phyloP scores from a whole-genome alignment of 2,329 filamentous ascomycete genomes.

The Nemania abortiva region DNA sequence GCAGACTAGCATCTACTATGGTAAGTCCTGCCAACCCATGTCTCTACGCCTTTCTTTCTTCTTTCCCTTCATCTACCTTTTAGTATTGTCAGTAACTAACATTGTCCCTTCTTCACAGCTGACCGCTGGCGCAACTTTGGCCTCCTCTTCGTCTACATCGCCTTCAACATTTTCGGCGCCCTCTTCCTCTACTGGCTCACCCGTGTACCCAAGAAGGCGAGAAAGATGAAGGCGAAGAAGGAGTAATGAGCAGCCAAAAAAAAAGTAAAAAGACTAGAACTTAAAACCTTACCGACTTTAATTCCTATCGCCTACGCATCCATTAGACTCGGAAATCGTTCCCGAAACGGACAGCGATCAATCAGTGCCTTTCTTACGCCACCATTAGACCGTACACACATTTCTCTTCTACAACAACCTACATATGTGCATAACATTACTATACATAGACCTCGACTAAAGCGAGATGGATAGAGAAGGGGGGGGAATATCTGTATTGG shows the following conservation, averaged over 20 bases:
- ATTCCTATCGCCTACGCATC: background rate
- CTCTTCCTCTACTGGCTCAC: constrained; percentile 66
- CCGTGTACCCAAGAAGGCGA: constrained; percentile 57
- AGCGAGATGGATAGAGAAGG: background rate
- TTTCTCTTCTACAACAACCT: constrained; percentile 4
- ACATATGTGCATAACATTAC: background rate
- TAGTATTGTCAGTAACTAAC: constrained; percentile 32
- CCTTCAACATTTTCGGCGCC: constrained; percentile 66
- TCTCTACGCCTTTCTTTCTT: background rate
- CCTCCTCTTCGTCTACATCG: constrained; percentile 65
- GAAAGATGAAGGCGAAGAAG: constrained; percentile 48
- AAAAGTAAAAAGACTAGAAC: background rate
- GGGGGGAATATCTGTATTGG: background rate
- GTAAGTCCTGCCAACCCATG: constrained; percentile 39
- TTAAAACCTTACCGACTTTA: background rate
- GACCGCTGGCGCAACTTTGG: constrained; percentile 70
- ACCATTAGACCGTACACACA: constrained; percentile 18
- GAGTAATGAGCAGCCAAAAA: constrained; percentile 37
- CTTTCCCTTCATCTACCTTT: background rate
- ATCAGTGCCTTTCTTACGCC: constrained; percentile 5
- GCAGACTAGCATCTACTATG: constrained; percentile 58
- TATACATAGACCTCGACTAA: background rate
- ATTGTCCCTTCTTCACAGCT: constrained; percentile 33
- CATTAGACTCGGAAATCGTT: background rate
- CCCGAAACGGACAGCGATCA: constrained; percentile 3